These are phyloP conservation scores for Fusarium ambrosium DNA, from an alignment of 2,329 filamentous ascomycete species.

Conservation along the genomic window DNA sequence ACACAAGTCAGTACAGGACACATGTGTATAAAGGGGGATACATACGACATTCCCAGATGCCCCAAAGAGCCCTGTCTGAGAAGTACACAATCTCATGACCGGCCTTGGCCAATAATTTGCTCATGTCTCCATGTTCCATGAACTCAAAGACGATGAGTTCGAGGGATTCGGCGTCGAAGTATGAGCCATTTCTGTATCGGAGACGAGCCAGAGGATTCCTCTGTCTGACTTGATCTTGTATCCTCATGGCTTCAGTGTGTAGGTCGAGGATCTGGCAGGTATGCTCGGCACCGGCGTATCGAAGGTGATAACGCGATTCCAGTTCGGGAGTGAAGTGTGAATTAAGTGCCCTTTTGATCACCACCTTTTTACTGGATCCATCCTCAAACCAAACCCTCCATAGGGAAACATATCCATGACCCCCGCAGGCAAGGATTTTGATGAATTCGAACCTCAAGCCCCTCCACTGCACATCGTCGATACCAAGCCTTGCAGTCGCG, in stretches of 20 bases:
- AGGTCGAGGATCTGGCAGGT: conserved; percentile 47
- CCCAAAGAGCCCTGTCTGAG: conserved; percentile 45
- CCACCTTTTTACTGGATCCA: conserved; percentile 34
- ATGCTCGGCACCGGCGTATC: conserved; percentile 47
- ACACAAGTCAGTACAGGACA: conserved; percentile 3
- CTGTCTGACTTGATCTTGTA: conserved; percentile 15
- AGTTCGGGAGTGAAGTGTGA: conserved; percentile 8
- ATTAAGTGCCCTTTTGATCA: conserved; percentile 44
- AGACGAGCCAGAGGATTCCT: background rate
- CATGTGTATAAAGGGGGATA: background rate
- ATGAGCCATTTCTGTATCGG: background rate
- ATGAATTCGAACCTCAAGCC: conserved; percentile 45
- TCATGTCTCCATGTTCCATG: conserved; percentile 42
- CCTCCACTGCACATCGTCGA: conserved; percentile 15
- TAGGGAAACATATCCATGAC: conserved; percentile 44
- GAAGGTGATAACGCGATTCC: conserved; percentile 44
- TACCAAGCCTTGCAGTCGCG: background rate
- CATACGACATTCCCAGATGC: conserved; percentile 50
- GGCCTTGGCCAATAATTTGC: conserved; percentile 29
- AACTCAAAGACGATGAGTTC: conserved; percentile 46
- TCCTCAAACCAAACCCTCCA: conserved; percentile 44
- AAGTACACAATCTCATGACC: conserved; percentile 6
- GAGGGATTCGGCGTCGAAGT: conserved; percentile 4
- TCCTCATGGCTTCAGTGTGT: conserved; percentile 13
- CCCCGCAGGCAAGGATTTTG: conserved; percentile 47